These are phyloP conservation scores for Trichocomaceae sp. DNA, from an alignment of 2,329 filamentous ascomycete species.

Conservation along the genomic window DNA sequence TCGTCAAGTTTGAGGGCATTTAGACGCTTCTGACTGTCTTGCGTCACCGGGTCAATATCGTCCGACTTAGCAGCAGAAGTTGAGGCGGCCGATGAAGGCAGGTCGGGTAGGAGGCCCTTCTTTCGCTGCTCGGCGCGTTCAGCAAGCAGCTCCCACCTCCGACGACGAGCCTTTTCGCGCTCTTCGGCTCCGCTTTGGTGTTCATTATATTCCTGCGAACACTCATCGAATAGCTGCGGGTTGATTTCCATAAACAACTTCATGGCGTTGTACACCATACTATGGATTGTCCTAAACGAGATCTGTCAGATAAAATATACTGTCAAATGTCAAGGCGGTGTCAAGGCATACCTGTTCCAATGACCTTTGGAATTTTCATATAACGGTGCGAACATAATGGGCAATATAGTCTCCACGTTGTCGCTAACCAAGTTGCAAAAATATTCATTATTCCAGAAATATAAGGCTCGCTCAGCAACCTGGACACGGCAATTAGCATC, in stretches of 20 bases:
- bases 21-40: constrained; percentile 78
- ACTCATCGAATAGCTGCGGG: constrained; percentile 95
- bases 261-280: constrained; percentile 99
- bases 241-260: constrained; percentile 99
- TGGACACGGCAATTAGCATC: constrained; percentile 25
- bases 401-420: constrained; percentile 95
- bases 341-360: constrained; percentile 74
- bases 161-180: constrained; percentile 71
- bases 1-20: constrained; percentile 87
- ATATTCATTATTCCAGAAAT: constrained; percentile 99
- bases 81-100: constrained; percentile 11
- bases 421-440: constrained; percentile 99
- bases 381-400: constrained; percentile 97
- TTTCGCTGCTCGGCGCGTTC: constrained; percentile 71
- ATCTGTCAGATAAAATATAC: not conserved
- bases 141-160: constrained; percentile 80
- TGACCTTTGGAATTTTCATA: constrained; percentile 99
- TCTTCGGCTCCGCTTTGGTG: constrained; percentile 88
- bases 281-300: constrained; percentile 79
- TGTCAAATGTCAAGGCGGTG: constrained; percentile 20
- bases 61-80: constrained; percentile 40
- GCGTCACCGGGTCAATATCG: constrained; percentile 70
- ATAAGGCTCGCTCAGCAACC: constrained; percentile 91
- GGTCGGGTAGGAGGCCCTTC: constrained; percentile 36
- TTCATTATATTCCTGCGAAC: constrained; percentile 95